Conservation (phyloP, 73 alveolate species). For the Stentor coeruleus region DNA sequence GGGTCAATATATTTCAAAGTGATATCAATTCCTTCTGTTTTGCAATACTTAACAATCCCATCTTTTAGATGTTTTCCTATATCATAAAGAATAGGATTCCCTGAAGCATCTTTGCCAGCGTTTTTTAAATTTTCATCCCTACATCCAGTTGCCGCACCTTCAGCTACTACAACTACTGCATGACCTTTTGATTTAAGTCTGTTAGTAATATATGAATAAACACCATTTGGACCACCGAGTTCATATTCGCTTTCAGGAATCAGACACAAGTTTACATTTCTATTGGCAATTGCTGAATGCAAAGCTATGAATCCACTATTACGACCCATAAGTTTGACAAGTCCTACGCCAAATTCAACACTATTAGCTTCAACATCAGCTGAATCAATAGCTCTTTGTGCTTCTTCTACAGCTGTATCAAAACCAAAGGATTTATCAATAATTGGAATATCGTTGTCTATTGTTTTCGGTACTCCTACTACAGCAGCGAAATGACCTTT, state of each 20-base stretch:
- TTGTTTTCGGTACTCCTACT: constrained; percentile 91
- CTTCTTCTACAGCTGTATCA: constrained; percentile 96
- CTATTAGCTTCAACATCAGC: constrained; percentile 97
- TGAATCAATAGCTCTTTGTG: constrained; percentile 83
- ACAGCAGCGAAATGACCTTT: constrained; percentile 57
- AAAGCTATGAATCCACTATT: constrained; percentile 97
- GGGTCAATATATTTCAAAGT: constrained; percentile 97
- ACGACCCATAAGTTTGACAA: constrained; percentile 98
- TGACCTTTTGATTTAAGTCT: constrained; percentile 74
- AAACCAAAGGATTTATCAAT: constrained; percentile 95
- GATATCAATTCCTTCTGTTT: constrained; percentile 42
- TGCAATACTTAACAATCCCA: constrained; percentile 73
- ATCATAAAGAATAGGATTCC: constrained; percentile 84
- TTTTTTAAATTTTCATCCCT: constrained; percentile 63
- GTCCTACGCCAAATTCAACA: constrained; percentile 94
- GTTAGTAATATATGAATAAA: constrained; percentile 55
- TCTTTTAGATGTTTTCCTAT: constrained; percentile 82
- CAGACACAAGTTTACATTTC: constrained; percentile 96
- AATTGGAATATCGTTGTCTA: constrained; percentile 89
- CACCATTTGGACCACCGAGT: constrained; percentile 82
- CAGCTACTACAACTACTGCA: constrained; percentile 70
- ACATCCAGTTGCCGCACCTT: constrained; percentile 72
- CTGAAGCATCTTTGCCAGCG: constrained; percentile 77
- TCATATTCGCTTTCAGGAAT: constrained; percentile 96
- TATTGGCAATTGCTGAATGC: constrained; percentile 88